phyloP scores from a whole-genome alignment of 2,329 filamentous ascomycete genomes.

The Cadophora gregata region DNA sequence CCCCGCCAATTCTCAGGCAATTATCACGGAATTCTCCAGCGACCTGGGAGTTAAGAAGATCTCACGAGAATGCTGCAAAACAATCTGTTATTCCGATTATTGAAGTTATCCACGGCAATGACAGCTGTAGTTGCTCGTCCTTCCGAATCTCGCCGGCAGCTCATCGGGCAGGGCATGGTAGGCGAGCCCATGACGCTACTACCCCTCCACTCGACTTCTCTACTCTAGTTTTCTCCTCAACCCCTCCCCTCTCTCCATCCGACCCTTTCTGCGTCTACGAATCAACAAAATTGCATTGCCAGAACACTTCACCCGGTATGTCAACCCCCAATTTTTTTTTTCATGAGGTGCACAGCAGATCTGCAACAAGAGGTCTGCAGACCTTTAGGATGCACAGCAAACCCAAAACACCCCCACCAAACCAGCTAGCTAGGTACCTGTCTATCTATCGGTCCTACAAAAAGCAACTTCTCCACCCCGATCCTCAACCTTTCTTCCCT shows the following conservation, averaged over 20 bases:
- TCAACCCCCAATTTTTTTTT: neutral
- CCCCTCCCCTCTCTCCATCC: conserved; percentile 14
- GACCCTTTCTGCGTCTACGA: conserved; percentile 13
- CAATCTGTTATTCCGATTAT: neutral
- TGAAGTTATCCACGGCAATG: neutral
- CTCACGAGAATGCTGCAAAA: neutral
- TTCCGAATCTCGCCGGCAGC: conserved; percentile 19
- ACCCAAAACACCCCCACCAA: conserved; percentile 15
- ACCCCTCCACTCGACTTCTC: conserved; percentile 1
- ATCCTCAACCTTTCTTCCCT: conserved; percentile 11
- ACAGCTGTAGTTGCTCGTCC: too few species aligned
- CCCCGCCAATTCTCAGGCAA: neutral
- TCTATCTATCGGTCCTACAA: conserved; percentile 19
- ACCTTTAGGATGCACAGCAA: conserved; percentile 4
- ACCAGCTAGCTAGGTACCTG: conserved; percentile 5
- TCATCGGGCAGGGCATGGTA: conserved; percentile 15
- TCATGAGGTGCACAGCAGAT: conserved; percentile 5
- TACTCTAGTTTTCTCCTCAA: neutral
- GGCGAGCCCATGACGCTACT: conserved; percentile 9
- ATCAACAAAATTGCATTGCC: conserved; percentile 16
- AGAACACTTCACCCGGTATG: conserved; percentile 3
- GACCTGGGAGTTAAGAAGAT: neutral
- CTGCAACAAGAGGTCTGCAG: conserved; percentile 3
- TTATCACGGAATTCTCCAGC: neutral
- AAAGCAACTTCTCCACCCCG: conserved; percentile 16